A percentile compares a stretch with the other conserved stretches of the same genome.
These are phyloP conservation scores for Colletotrichum musae DNA, from an alignment of 2,329 filamentous ascomycete genomes.

Conservation along the genomic window DNA sequence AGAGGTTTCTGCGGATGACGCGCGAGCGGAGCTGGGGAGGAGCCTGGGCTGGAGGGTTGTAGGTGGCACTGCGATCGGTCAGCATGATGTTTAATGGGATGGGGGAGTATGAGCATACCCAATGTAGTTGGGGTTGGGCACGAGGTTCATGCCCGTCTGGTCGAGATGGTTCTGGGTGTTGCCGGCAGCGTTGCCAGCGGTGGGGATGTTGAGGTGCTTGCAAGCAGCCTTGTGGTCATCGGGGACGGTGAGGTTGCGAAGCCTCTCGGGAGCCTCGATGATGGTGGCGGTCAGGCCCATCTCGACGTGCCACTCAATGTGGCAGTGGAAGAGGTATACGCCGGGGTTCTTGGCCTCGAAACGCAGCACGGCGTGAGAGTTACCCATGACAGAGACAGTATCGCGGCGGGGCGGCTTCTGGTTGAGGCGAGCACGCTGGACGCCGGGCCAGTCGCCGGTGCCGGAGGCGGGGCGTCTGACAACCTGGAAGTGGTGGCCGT, in stretches of 20 bases:
- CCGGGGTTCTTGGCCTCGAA: slow-evolving; percentile 68
- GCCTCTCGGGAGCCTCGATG: slow-evolving; percentile 70
- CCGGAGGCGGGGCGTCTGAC: slow-evolving; percentile 57
- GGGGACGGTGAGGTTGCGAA: slow-evolving; percentile 69
- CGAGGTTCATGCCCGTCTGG: slow-evolving; percentile 65
- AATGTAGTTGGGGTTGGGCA: slow-evolving; percentile 60
- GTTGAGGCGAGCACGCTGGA: slow-evolving; percentile 46
- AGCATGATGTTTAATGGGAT: neutral
- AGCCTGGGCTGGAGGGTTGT: neutral
- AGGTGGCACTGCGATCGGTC: slow-evolving; percentile 29
- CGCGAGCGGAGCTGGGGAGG: slow-evolving; percentile 32
- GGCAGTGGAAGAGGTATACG: slow-evolving; percentile 71
- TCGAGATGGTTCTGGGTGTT: slow-evolving; percentile 71
- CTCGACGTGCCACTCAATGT: slow-evolving; percentile 74
- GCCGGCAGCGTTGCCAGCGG: slow-evolving; percentile 76
- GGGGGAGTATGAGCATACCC: slow-evolving; percentile 56
- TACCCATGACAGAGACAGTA: slow-evolving; percentile 55
- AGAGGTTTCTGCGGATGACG: slow-evolving; percentile 9
- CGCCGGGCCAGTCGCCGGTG: slow-evolving; percentile 54
- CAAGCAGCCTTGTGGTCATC: slow-evolving; percentile 68
- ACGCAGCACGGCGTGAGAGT: slow-evolving; percentile 65
- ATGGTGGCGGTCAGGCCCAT: slow-evolving; percentile 70
- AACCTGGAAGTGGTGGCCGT: slow-evolving; percentile 70
- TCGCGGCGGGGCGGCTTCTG: slow-evolving; percentile 53
- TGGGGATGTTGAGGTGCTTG: slow-evolving; percentile 61